These are phyloP conservation scores for Trametopsis cervina DNA, from an alignment of 768 basidiomycete genomes.

Conservation along the genomic window DNA sequence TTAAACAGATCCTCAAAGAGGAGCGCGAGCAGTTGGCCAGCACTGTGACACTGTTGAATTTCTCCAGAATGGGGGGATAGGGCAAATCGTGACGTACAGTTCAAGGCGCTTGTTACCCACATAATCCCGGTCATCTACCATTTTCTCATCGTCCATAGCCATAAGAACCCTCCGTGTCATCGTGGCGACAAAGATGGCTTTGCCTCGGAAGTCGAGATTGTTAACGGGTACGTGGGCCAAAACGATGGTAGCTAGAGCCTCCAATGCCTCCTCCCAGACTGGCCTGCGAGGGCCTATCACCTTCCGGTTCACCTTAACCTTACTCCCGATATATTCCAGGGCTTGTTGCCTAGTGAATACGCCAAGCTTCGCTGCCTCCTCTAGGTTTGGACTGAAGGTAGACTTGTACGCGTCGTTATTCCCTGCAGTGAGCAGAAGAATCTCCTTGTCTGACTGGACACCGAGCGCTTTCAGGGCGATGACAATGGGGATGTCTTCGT, in stretches of 20 bases:
- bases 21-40: slow-evolving; percentile 86
- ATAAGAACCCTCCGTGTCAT: slow-evolving; percentile 96
- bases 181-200: slow-evolving; percentile 94
- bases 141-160: slow-evolving; percentile 94
- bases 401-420: slow-evolving; percentile 83
- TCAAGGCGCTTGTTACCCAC: slow-evolving; percentile 99
- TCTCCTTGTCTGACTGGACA: slow-evolving; percentile 96
- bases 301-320: slow-evolving; percentile 82
- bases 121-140: slow-evolving; percentile 98
- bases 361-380: slow-evolving; percentile 88
- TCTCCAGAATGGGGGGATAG: background rate
- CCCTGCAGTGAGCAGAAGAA: slow-evolving; percentile 89
- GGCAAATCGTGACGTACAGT: slow-evolving; percentile 51
- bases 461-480: slow-evolving; percentile 96
- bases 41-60: background rate
- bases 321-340: slow-evolving; percentile 88
- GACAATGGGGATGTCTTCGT: slow-evolving; percentile 94
- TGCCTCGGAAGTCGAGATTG: slow-evolving; percentile 83
- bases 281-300: slow-evolving; percentile 79
- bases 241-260: slow-evolving; percentile 95
- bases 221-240: slow-evolving; percentile 93
- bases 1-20: slow-evolving; percentile 99
- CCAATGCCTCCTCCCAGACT: slow-evolving; percentile 90
- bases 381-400: slow-evolving; percentile 84
- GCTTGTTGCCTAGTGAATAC: slow-evolving; percentile 92